Base-by-base conservation (phyloP, 179 eudicot species). In the Sideroxylon spinosum region DNA sequence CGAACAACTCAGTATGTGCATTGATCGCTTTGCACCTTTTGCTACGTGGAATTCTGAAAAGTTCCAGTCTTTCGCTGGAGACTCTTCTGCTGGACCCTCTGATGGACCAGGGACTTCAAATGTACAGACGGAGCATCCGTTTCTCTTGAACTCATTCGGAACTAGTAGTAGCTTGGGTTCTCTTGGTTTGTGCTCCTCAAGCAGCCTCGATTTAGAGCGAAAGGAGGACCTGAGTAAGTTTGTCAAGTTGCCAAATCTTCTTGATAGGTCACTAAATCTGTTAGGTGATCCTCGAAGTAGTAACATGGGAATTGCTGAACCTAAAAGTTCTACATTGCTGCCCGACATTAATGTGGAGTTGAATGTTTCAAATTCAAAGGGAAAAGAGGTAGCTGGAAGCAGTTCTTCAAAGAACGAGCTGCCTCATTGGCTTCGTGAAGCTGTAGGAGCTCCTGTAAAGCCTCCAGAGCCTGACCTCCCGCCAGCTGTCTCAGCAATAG, bases 401-500 rank as follows among this genome's bases (percentile, higher is more conserved):
- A 84, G 81, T 79, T 84, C 89, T 66, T 66, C 83, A 6, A 89
- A 88, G 71, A 88, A 83, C 57, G 89, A 86, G 76, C 89, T 95
- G 64, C 99, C 99, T 28, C 99, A 95, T 87, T 95, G 99, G 99
- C 99, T 95, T 75, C 87, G 96, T 60, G 94, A 92, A 86, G 99
- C 96, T 63, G 98, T 94, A 59, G 88, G 80, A 79, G 86, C 81
- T 73, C 87, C 92, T 37, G 61, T 84, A 12, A 85, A 70, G 76
- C 78, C 84, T 25, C 82, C 77, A 22, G 89, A 88, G 48, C 84
- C 85, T 37, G 84, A 87, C 65, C 82, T 95, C 63, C 99, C 99
- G 20, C 88, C 98, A 61, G 81, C 89, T 62, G 91, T 94, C 14
- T 90, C 98, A 11, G 98, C 97, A 28, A 88, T 95, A 76, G 97